Evolutionary conservation across 441 rosid genomes (phyloP).

Genomic region (Aquilaria agallochum): DNA sequence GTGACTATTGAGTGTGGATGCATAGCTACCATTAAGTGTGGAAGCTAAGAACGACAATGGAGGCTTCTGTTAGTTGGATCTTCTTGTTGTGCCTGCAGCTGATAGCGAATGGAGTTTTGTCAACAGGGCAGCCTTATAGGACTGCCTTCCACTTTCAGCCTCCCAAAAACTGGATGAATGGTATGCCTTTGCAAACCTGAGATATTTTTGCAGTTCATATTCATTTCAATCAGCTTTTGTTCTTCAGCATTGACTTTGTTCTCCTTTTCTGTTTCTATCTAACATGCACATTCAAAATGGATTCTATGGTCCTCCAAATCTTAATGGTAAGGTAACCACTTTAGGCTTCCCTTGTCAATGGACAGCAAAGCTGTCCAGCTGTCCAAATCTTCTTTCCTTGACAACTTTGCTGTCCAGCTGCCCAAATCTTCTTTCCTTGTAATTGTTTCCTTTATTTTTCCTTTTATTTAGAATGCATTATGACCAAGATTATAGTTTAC

Average conservation of each 20-base stretch:
- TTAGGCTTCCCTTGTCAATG: neutral
- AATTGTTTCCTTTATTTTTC: too few relatives aligned
- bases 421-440: too few relatives aligned
- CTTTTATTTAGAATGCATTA: too few relatives aligned
- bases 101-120: neutral
- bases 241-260: neutral
- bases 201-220: neutral
- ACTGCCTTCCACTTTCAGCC: slow-evolving; percentile 22
- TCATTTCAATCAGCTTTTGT: neutral
- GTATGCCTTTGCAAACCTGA: neutral
- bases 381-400: too few relatives aligned
- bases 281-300: slow-evolving; percentile 6
- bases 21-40: neutral
- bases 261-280: neutral
- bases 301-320: slow-evolving; percentile 5
- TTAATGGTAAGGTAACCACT: slow-evolving; percentile 7
- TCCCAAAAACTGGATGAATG: slow-evolving; percentile 22
- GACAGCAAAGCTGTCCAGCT: too few relatives aligned
- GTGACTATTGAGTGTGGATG: too few relatives aligned
- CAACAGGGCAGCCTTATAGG: slow-evolving; percentile 12
- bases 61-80: slow-evolving; percentile 4
- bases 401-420: too few relatives aligned
- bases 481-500: too few relatives aligned
- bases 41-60: neutral
- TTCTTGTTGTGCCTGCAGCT: slow-evolving; percentile 5